phyloP scores from a whole-genome alignment of 331 rosid species.

The Saraca asoca region DNA sequence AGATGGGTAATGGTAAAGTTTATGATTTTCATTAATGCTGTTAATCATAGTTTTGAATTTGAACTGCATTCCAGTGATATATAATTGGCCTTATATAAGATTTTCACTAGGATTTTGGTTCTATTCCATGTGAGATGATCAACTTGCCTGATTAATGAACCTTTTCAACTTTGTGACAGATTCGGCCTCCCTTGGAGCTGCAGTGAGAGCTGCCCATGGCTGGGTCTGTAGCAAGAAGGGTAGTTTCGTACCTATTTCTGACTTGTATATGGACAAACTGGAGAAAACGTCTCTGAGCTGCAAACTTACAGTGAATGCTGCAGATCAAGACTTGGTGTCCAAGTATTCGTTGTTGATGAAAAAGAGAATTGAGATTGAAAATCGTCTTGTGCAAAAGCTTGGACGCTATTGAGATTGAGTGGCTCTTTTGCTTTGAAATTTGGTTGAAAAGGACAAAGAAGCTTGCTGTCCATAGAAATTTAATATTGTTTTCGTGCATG shows the following conservation, averaged over 20 bases:
- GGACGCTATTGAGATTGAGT: conserved; percentile 57
- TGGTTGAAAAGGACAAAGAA: conserved; percentile 1
- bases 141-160: conserved; percentile 17
- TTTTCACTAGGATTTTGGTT: background rate
- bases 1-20: too few species aligned
- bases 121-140: background rate
- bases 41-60: too few species aligned
- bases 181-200: conserved; percentile 98
- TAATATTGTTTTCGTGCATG: too few species aligned
- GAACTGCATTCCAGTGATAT: too few species aligned
- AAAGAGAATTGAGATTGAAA: conserved; percentile 86
- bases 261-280: conserved; percentile 64
- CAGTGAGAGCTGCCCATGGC: conserved; percentile 96
- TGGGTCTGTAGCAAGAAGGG: conserved; percentile 77
- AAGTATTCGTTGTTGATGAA: conserved; percentile 62
- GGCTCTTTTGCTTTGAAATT: background rate
- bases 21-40: too few species aligned
- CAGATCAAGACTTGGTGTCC: conserved; percentile 52
- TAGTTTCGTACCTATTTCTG: conserved; percentile 60
- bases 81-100: too few species aligned
- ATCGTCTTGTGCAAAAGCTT: conserved; percentile 61
- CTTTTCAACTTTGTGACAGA: conserved; percentile 48
- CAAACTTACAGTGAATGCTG: conserved; percentile 67
- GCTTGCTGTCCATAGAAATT: too few species aligned
- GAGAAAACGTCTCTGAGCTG: conserved; percentile 70